Evolutionary conservation across 176 grass and related monocot genomes (phyloP).

Genomic region (Oryza punctata): DNA sequence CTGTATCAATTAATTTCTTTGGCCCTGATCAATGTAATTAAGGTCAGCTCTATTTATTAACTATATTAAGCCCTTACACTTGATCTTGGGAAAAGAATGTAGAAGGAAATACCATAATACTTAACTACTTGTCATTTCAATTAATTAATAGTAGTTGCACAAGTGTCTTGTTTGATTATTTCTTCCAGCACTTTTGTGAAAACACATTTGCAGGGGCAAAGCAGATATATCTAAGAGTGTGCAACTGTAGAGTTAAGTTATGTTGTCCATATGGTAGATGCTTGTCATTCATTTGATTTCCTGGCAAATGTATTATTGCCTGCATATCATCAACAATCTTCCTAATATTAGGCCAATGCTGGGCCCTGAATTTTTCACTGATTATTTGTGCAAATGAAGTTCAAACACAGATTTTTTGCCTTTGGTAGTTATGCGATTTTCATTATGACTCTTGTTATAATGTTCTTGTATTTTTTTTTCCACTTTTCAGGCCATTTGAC

Average conservation of each 20-base stretch:
- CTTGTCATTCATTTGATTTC: background rate
- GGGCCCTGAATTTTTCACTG: background rate
- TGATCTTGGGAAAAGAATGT: background rate
- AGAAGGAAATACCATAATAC: background rate
- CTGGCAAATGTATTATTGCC: background rate
- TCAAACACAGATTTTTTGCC: background rate
- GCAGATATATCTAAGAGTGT: background rate
- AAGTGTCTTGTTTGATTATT: background rate
- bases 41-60: background rate
- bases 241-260: background rate
- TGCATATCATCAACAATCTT: slow-evolving; percentile 7
- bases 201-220: background rate
- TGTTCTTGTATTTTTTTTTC: background rate
- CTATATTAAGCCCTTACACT: background rate
- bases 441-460: background rate
- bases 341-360: background rate
- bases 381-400: background rate
- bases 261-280: background rate
- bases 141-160: background rate
- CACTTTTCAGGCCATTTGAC: slow-evolving; percentile 72
- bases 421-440: background rate
- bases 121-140: background rate
- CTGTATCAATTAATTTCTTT: background rate
- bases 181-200: background rate
- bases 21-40: background rate